Evolutionary conservation across 768 basidiomycete genomes (phyloP), one percentile per base, ranked within the genome.

Genomic region (Clathrus columnatus): DNA sequence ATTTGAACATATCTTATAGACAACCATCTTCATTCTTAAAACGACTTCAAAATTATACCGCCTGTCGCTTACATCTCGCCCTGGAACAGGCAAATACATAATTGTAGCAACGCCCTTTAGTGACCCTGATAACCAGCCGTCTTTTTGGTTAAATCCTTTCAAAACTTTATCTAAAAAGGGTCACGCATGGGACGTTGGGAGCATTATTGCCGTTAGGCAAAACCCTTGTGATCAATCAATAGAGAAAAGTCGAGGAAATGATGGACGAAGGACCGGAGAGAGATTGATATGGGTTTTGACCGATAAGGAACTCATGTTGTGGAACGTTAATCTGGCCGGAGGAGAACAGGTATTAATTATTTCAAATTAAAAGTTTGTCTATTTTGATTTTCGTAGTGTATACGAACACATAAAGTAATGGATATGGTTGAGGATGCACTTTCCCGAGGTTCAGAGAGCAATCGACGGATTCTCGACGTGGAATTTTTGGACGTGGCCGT

Each of bases 401-500:
- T 26, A 10, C 29, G 42, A 17, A 44, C 47, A 24, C 18, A 21
- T 21, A 48, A 60, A 26, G 45, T 60, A 7, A 16, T 27, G 24
- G 42, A 54, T 6, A 32, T 58, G 14, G 44, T 59, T 23, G 28
- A 42, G 3, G 30, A 54, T 7, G 45, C 47, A 5, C 42, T 46
- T 43, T 46, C 23, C 7, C 26, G 41, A 14, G 51, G 53, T 21
- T 18, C 21, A 21, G 41, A 54, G 16, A n/a, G 8, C 20, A 49
- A 55, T 14, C 18, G 16, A 32, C 21, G 30, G 8, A 44, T 75
- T 55, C 68, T 87, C 42, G 87, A 89, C 60, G 68, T 91, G 3
- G 89, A 91, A 63, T 67, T 90, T 41, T 70, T 89, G 46, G 88
- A 91, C 70, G 61, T 89, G 29, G 78, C 78, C 5, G 65, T 85